phyloP scores from a whole-genome alignment of 805 yeast species.

The Candida cerambycidarum region DNA sequence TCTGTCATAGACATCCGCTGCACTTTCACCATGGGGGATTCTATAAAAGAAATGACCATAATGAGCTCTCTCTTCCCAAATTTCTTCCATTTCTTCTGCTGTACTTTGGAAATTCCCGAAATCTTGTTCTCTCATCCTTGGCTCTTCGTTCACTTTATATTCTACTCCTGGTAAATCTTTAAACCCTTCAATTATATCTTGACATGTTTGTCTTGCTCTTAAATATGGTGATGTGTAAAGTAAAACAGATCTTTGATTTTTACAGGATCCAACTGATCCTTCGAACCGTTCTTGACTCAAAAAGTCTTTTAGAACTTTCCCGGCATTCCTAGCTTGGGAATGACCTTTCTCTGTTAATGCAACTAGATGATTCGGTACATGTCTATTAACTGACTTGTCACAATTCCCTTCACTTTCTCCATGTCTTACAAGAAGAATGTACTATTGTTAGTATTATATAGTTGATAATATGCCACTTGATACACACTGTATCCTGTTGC shows the following conservation, averaged over 20 bases:
- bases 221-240: constrained; percentile 86
- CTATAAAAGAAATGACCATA: constrained; percentile 82
- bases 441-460: constrained; percentile 26
- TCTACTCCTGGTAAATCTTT: constrained; percentile 41
- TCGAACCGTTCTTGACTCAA: constrained; percentile 37
- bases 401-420: constrained; percentile 92
- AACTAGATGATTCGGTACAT: constrained; percentile 78
- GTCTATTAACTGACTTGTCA: constrained; percentile 77
- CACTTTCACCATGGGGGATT: constrained; percentile 92
- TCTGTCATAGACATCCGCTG: constrained; percentile 93
- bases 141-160: constrained; percentile 75
- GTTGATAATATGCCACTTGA: not conserved
- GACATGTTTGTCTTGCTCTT: constrained; percentile 81
- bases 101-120: constrained; percentile 90
- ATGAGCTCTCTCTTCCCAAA: constrained; percentile 81
- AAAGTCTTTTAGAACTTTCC: constrained; percentile 46
- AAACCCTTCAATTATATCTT: constrained; percentile 62
- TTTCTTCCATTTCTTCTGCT: constrained; percentile 71
- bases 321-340: constrained; percentile 61
- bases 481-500: too few relatives aligned
- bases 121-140: constrained; percentile 91
- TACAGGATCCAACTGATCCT: constrained; percentile 1
- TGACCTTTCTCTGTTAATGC: constrained; percentile 73
- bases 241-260: constrained; percentile 43
- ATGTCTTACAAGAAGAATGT: constrained; percentile 80